Evolutionary conservation across 2,329 filamentous ascomycete genomes (phyloP).

Genomic region (Stachybotrys chlorohalonatus): DNA sequence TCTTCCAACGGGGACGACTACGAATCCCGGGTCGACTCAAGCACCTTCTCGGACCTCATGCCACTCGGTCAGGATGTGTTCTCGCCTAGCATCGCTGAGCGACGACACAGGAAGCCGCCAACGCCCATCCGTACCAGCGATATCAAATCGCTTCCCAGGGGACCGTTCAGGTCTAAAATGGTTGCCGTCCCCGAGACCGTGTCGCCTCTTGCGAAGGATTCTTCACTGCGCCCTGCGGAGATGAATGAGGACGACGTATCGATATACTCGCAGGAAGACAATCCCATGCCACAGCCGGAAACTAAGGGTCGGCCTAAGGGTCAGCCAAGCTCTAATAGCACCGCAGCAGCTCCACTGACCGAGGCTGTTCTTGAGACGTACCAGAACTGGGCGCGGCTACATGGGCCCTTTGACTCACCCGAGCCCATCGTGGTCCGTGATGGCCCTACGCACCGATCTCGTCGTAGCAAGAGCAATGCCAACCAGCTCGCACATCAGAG

Average conservation of each 20-base stretch:
- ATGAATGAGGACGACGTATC: conserved; percentile 11
- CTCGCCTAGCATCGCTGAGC: conserved; percentile 16
- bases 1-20: background rate
- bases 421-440: conserved; percentile 8
- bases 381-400: conserved; percentile 14
- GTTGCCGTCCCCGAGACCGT: conserved; percentile 10
- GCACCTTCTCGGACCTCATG: conserved; percentile 23
- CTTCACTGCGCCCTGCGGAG: conserved; percentile 4
- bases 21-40: background rate
- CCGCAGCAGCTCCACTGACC: background rate
- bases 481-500: conserved; percentile 7
- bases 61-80: conserved; percentile 10
- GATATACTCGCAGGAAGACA: conserved; percentile 12
- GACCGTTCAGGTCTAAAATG: conserved; percentile 7
- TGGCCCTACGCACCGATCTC: conserved; percentile 10
- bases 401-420: conserved; percentile 8
- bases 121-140: conserved; percentile 14
- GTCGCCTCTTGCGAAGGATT: conserved; percentile 16
- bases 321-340: conserved; percentile 4
- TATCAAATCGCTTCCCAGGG: conserved; percentile 1
- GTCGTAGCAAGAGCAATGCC: conserved; percentile 18
- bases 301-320: conserved; percentile 3
- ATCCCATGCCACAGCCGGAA: conserved; percentile 8
- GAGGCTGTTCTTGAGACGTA: conserved; percentile 12
- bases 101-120: conserved; percentile 17